These are phyloP conservation scores for Coniochaeta sp. DNA, from an alignment of 2,329 filamentous ascomycete genomes.

Conservation along the genomic window DNA sequence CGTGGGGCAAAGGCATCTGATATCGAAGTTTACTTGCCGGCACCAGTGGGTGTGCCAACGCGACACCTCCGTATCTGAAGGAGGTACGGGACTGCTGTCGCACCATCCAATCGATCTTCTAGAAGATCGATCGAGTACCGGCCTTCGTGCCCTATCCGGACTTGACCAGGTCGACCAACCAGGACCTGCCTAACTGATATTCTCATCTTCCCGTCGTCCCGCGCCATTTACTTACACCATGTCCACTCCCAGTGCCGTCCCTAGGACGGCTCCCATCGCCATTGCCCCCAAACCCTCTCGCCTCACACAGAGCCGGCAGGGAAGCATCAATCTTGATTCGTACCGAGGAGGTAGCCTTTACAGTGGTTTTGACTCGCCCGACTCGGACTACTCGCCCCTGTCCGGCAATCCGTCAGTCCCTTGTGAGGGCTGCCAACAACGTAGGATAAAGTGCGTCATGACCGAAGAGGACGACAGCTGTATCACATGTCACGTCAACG, in stretches of 20 bases:
- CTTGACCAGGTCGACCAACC: not conserved
- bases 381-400: constrained; percentile 38
- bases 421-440: constrained; percentile 67
- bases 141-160: not conserved
- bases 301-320: constrained; percentile 35
- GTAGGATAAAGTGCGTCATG: constrained; percentile 70
- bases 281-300: constrained; percentile 54
- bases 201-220: constrained; percentile 1
- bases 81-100: not conserved
- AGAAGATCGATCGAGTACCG: not conserved
- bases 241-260: constrained; percentile 45
- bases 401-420: constrained; percentile 39
- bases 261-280: constrained; percentile 57
- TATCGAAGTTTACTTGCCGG: not conserved
- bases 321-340: constrained; percentile 40
- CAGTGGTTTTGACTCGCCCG: constrained; percentile 44
- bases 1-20: not conserved
- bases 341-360: constrained; percentile 36
- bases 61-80: not conserved
- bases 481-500: constrained; percentile 69
- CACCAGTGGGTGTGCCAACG: not conserved
- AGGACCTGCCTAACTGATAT: constrained; percentile 6
- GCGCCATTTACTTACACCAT: constrained; percentile 30
- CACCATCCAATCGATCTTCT: not conserved
- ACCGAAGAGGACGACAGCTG: constrained; percentile 63